Percentiles rank a stretch among this genome's conserved stretches.
Evolutionary conservation across 805 yeast genomes (phyloP).

Genomic region (Millerozyma acaciae): DNA sequence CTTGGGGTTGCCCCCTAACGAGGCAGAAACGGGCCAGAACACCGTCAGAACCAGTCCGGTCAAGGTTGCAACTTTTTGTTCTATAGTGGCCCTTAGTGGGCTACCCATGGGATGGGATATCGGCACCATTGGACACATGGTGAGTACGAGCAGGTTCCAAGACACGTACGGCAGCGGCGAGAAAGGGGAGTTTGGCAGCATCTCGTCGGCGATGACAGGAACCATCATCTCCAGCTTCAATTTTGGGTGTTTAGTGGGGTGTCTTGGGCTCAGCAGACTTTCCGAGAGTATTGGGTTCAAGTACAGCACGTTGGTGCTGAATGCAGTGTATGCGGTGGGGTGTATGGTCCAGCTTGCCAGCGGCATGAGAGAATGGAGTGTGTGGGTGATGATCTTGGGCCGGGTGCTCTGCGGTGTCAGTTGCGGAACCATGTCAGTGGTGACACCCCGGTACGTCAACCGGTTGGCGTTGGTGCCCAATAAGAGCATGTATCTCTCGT

Average conservation of each 20-base stretch:
- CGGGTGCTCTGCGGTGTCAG: conserved; percentile 19
- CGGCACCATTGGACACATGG: conserved; percentile 17
- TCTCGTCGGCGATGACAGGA: conserved; percentile 14
- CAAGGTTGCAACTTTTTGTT: conserved; percentile 8
- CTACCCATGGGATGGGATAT: conserved; percentile 26
- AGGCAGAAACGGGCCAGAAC: background rate
- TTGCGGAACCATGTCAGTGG: conserved; percentile 21
- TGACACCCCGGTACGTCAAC: conserved; percentile 22
- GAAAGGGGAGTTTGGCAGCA: background rate
- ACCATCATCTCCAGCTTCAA: conserved; percentile 20
- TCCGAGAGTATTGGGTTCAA: conserved; percentile 10
- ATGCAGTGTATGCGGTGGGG: conserved; percentile 17
- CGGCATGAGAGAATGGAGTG: background rate
- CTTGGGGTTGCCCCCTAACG: no score
- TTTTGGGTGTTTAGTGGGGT: conserved; percentile 21
- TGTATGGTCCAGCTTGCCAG: conserved; percentile 11
- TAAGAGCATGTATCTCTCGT: conserved; percentile 15
- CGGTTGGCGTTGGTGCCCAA: conserved; percentile 13
- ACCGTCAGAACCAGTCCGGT: background rate
- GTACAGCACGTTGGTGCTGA: conserved; percentile 8
- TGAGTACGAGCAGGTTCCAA: conserved; percentile 4
- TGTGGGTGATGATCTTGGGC: conserved; percentile 15
- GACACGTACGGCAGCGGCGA: conserved; percentile 1
- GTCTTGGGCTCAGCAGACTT: conserved; percentile 11
- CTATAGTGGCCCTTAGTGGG: conserved; percentile 13